Conservation (phyloP, 1,284 basidiomycete species). For the Rhodotorula sp. region DNA sequence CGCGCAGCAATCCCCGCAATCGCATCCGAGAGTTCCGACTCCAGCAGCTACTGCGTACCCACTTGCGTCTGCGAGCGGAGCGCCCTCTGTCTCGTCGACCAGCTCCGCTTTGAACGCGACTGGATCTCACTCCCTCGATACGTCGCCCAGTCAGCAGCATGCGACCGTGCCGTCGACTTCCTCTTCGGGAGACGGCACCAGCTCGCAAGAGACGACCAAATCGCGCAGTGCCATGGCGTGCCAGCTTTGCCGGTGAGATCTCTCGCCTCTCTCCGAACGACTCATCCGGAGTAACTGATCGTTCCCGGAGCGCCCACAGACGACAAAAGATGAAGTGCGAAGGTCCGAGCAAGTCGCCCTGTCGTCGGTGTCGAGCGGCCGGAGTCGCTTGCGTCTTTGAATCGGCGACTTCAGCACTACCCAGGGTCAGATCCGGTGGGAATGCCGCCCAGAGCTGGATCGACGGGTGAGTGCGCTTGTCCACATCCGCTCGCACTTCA, state of each 20-base stretch:
- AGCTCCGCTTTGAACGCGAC: too few species aligned
- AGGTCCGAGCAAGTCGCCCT: slow-evolving; percentile 32
- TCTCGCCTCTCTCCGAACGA: not conserved
- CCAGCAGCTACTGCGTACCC: not conserved
- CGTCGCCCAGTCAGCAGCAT: not conserved
- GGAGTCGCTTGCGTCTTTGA: slow-evolving; percentile 36
- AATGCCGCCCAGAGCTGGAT: slow-evolving; percentile 20
- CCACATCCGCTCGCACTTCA: too few species aligned
- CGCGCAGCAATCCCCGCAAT: not conserved
- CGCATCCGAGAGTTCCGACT: not conserved
- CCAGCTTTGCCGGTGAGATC: slow-evolving; percentile 22
- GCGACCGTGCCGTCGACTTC: not conserved
- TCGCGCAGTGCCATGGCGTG: slow-evolving; percentile 34
- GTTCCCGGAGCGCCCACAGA: not conserved
- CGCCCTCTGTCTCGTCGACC: too few species aligned
- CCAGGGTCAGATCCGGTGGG: slow-evolving; percentile 10
- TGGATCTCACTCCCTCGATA: too few species aligned
- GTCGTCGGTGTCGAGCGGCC: slow-evolving; percentile 21
- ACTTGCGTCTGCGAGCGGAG: not conserved
- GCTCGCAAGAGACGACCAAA: slow-evolving; percentile 7
- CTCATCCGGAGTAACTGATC: not conserved
- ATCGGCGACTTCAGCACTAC: slow-evolving; percentile 18
- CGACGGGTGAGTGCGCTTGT: slow-evolving; percentile 15
- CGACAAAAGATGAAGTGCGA: slow-evolving; percentile 34
- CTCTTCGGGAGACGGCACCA: not conserved